Evolutionary conservation across 108 stramenopile genomes (phyloP), one percentile per base, ranked within the genome.

Genomic region (Skeletonema tropicum): DNA sequence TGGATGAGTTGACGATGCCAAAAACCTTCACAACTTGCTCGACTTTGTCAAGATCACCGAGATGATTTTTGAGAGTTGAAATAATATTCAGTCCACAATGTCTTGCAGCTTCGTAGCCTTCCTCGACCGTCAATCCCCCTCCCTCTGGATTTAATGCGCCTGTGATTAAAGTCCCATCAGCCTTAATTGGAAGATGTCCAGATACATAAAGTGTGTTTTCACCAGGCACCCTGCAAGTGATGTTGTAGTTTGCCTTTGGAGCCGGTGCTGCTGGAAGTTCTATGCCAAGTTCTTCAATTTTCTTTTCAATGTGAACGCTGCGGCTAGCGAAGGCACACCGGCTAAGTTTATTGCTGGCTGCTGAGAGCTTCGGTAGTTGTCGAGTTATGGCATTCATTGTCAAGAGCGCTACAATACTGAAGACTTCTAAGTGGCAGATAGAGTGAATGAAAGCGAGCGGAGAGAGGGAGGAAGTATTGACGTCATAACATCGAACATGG

Each of bases 221-320:
- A 13, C 63, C 66, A 12, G 74, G 62, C 10, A 83, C 85, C 35
- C 80, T 65, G 68, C 91, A 94, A 2, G 85, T 77, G 45, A 90
- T 87, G 52, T 87, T 86, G 88, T 97, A 97, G 71, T 96, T 97
- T 5, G 92, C 97, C 39, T 90, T 89, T 52, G 97, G 94, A 26
- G 68, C 62, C 14, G 92, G 80, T 10, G 94, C 85, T 31, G 89
- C 58, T 8, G 97, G 97, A 9, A 97, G 75, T 48, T 65, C 82
- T 59, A 96, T 89, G 7, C 91, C 83, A 9, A 93, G 73, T 58
- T 87, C 88, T 66, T 91, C 83, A 11, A 94, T 66, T 29, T 84
- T 79, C 73, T 87, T 84, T 68, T 94, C 93, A 38, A 94, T 85
- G 73, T 94, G 92, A 36, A 94, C 49, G 31, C 1, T 66, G 39